phyloP scores from a whole-genome alignment of 2,329 filamentous ascomycete genomes.

The Incumbomyces lentus region DNA sequence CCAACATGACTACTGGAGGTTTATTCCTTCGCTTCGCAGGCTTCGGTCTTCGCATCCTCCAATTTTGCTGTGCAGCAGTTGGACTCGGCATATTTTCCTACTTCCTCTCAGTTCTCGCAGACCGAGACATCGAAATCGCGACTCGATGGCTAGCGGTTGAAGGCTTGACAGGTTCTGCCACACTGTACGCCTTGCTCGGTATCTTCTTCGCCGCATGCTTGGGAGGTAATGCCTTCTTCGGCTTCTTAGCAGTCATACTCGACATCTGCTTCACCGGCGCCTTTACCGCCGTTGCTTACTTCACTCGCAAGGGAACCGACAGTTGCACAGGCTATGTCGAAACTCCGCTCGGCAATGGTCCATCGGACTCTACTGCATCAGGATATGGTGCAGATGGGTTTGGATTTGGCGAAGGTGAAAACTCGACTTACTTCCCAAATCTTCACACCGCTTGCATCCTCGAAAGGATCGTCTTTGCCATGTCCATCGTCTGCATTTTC shows the following conservation, averaged over 20 bases:
- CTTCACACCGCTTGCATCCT: conserved; percentile 59
- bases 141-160: conserved; percentile 62
- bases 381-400: conserved; percentile 39
- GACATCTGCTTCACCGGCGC: conserved; percentile 65
- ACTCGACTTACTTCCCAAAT: conserved; percentile 23
- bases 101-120: conserved; percentile 64
- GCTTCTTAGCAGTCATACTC: conserved; percentile 61
- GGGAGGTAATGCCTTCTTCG: conserved; percentile 60
- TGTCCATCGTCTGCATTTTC: conserved; percentile 70
- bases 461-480: conserved; percentile 66
- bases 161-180: conserved; percentile 64
- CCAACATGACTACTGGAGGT: conserved; percentile 47
- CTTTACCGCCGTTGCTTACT: conserved; percentile 72
- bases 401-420: conserved; percentile 16
- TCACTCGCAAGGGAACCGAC: conserved; percentile 58
- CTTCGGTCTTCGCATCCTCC: conserved; percentile 61
- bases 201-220: conserved; percentile 68
- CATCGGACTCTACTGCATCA: conserved; percentile 39
- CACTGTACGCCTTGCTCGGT: conserved; percentile 64
- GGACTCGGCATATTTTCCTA: conserved; percentile 74
- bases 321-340: conserved; percentile 55
- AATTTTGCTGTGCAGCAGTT: conserved; percentile 62
- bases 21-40: conserved; percentile 58
- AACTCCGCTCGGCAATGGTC: conserved; percentile 60
- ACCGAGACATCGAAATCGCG: conserved; percentile 53